A percentile compares a stretch with the other conserved stretches of the same genome.
These are phyloP conservation scores for Ceratocystiopsis minuta DNA, from an alignment of 2,329 filamentous ascomycete genomes.

Conservation along the genomic window DNA sequence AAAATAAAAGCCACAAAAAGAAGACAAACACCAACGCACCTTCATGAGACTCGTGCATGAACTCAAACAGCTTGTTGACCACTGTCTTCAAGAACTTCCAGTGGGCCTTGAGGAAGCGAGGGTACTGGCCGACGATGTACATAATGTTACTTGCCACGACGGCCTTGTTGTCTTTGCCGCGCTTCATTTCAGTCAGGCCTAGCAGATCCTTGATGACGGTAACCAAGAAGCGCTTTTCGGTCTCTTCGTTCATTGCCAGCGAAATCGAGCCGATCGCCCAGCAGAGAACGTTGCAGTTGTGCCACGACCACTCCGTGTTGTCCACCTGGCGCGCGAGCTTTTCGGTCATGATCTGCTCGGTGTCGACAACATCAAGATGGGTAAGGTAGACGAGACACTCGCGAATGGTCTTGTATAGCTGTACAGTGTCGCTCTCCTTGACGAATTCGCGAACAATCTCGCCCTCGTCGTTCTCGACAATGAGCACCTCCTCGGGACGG, in stretches of 20 bases:
- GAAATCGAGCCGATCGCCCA: conserved; percentile 99
- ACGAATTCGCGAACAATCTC: conserved; percentile 98
- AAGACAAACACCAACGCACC: conserved; percentile 25
- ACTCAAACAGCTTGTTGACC: conserved; percentile 98
- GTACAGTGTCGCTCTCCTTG: conserved; percentile 97
- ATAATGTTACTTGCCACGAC: conserved; percentile 99
- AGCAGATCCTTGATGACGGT: conserved; percentile 98
- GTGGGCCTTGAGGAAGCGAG: conserved; percentile 92
- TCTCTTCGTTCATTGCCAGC: conserved; percentile 97
- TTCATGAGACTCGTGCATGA: conserved; percentile 99
- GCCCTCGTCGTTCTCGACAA: conserved; percentile 98
- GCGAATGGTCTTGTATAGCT: conserved; percentile 96
- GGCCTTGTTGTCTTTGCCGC: conserved; percentile 97
- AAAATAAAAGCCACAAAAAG: too few relatives aligned
- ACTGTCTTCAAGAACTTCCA: conserved; percentile 99
- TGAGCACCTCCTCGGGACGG: conserved; percentile 86
- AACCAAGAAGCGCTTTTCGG: conserved; percentile 93
- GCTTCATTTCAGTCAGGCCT: conserved; percentile 96
- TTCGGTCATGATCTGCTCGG: conserved; percentile 97
- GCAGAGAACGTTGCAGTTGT: conserved; percentile 97
- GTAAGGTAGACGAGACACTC: conserved; percentile 96
- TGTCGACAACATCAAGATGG: conserved; percentile 92
- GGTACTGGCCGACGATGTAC: conserved; percentile 99
- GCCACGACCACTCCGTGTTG: conserved; percentile 94
- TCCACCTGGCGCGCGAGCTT: conserved; percentile 93